Percentiles rank a stretch among this genome's conserved stretches.
Evolutionary conservation across 805 yeast species (phyloP).

Genomic region (Candida saitoana): DNA sequence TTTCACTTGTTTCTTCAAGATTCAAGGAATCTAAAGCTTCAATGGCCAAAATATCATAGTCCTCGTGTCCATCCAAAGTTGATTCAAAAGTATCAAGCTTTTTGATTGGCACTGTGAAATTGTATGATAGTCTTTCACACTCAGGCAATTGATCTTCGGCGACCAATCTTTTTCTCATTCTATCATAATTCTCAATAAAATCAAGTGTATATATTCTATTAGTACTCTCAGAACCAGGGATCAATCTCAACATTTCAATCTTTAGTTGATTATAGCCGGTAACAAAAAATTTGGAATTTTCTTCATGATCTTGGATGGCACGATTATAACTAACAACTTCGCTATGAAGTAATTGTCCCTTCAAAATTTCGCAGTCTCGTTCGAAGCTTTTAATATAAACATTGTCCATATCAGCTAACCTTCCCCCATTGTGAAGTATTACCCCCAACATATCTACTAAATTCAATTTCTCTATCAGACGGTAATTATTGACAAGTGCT

Average conservation of each 20-base stretch:
- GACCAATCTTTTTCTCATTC: conserved; percentile 61
- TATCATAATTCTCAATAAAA: conserved; percentile 62
- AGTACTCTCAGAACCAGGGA: conserved; percentile 14
- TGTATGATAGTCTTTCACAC: conserved; percentile 41
- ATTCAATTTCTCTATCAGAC: conserved; percentile 16
- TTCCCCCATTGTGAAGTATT: conserved; percentile 34
- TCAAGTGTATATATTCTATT: conserved; percentile 49
- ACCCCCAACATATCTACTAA: conserved; percentile 30
- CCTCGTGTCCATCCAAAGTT: conserved; percentile 15
- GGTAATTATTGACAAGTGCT: conserved; percentile 16
- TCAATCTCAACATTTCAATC: conserved; percentile 36
- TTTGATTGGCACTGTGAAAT: conserved; percentile 36
- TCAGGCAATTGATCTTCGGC: conserved; percentile 48
- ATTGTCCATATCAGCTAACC: conserved; percentile 27
- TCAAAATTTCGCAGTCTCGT: conserved; percentile 33
- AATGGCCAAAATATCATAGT: conserved; percentile 13
- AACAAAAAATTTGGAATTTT: conserved; percentile 48
- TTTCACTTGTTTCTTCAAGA: conserved; percentile 13
- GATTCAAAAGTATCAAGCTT: conserved; percentile 9
- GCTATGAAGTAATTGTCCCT: conserved; percentile 31
- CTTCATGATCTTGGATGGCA: conserved; percentile 61
- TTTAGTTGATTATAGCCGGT: conserved; percentile 47
- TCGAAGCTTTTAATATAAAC: conserved; percentile 31
- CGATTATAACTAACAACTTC: conserved; percentile 51
- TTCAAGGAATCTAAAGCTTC: conserved; percentile 24